Percentiles rank a stretch among this genome's conserved stretches.
phyloP scores from a whole-genome alignment of 2,329 filamentous ascomycete genomes.

The Lasiodiplodia hormozganensis region DNA sequence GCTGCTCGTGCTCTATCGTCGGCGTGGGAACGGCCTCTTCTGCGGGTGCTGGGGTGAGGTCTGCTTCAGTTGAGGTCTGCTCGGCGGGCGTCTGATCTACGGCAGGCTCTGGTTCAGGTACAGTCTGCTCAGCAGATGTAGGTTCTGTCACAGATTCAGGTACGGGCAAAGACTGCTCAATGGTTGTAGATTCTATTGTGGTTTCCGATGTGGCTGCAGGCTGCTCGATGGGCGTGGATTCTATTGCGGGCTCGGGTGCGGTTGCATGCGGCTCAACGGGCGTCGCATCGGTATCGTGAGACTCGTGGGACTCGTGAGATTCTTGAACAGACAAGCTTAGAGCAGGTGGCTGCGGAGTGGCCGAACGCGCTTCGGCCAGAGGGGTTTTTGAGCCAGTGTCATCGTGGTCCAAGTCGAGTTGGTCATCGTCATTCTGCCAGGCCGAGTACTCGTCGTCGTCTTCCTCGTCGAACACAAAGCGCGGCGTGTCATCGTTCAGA shows the following conservation, averaged over 20 bases:
- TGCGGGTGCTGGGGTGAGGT: background rate
- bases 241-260: background rate
- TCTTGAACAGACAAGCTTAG: background rate
- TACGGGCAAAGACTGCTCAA: background rate
- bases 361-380: conserved; percentile 12
- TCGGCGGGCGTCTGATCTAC: background rate
- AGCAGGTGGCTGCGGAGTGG: conserved; percentile 16
- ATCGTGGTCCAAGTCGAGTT: background rate
- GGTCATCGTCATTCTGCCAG: conserved; percentile 13
- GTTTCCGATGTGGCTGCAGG: background rate
- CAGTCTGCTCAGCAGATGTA: background rate
- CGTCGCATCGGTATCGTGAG: background rate
- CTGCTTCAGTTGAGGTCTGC: background rate
- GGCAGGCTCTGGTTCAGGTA: background rate
- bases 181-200: background rate
- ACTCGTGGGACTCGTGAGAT: background rate
- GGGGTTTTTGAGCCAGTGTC: conserved; percentile 3
- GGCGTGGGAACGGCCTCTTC: conserved; percentile 20
- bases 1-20: conserved; percentile 26
- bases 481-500: conserved; percentile 17
- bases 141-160: background rate
- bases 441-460: conserved; percentile 16
- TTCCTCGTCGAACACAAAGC: conserved; percentile 23
- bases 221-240: background rate
- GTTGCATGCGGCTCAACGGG: background rate